These are phyloP conservation scores for Austropuccinia psidii DNA, from an alignment of 1,284 basidiomycete genomes.

Conservation along the genomic window DNA sequence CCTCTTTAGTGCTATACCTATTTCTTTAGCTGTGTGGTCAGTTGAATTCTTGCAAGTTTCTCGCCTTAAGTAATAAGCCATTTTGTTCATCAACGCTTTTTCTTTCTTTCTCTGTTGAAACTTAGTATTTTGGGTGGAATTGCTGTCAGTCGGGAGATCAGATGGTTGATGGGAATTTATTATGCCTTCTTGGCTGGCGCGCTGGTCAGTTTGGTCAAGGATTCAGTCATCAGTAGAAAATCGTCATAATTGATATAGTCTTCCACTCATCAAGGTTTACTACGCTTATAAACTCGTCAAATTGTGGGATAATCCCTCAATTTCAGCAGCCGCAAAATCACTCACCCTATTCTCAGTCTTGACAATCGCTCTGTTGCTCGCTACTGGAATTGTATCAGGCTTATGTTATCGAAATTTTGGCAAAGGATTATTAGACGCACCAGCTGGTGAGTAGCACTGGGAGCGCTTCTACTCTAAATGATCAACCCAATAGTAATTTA, in stretches of 20 bases:
- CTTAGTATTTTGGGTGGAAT: constrained; percentile 26
- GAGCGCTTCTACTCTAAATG: no score
- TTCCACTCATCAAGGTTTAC: not conserved
- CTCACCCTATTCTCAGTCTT: constrained; percentile 26
- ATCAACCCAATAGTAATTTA: no score
- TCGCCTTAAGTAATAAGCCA: not conserved
- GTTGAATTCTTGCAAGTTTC: not conserved
- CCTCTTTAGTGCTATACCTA: not conserved
- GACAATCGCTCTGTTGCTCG: constrained; percentile 14
- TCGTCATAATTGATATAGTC: not conserved
- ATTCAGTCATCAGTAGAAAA: not conserved
- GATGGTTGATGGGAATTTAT: constrained; percentile 28
- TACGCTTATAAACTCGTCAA: constrained; percentile 20
- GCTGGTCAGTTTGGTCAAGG: not conserved
- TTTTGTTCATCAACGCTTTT: not conserved
- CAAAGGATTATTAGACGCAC: constrained; percentile 11
- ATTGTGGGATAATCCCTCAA: constrained; percentile 6
- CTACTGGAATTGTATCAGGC: constrained; percentile 13
- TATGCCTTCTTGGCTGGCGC: constrained; percentile 22
- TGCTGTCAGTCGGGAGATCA: constrained; percentile 18
- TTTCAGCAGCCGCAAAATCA: constrained; percentile 1
- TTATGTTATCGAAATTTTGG: constrained; percentile 32
- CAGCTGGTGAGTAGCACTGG: not conserved
- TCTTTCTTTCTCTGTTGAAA: not conserved
- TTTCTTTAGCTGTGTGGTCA: not conserved